Conservation (phyloP, 345 rosid genomes). For the Aurinia saxatilis region DNA sequence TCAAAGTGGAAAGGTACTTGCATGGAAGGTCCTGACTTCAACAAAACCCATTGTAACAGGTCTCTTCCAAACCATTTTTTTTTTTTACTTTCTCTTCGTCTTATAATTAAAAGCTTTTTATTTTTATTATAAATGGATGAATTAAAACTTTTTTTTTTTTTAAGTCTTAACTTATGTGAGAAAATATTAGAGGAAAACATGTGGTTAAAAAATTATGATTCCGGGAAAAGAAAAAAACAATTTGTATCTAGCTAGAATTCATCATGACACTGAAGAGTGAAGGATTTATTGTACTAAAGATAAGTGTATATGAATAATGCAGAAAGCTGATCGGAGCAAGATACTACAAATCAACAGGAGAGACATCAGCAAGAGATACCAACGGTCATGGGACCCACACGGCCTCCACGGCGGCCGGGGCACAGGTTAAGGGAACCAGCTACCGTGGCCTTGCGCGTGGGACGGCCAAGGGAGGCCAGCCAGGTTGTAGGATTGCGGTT, state of each 20-base stretch:
- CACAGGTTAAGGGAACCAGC: constrained; percentile 31
- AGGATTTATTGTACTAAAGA: neutral
- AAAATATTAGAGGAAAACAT: too few species aligned
- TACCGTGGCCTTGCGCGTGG: constrained; percentile 38
- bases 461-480: constrained; percentile 29
- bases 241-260: too few species aligned
- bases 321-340: constrained; percentile 49
- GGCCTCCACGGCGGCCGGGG: constrained; percentile 39
- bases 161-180: too few species aligned
- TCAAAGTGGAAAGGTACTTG: constrained; percentile 51
- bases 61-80: constrained; percentile 8
- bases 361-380: constrained; percentile 38
- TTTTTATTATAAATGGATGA: too few species aligned
- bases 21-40: constrained; percentile 46
- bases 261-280: neutral
- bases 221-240: too few species aligned
- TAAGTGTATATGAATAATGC: constrained; percentile 1
- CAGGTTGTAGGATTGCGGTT: constrained; percentile 35
- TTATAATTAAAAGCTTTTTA: too few species aligned
- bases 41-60: constrained; percentile 61
- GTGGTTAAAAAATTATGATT: too few species aligned
- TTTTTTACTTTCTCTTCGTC: too few species aligned
- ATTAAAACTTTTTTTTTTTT: too few species aligned
- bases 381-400: constrained; percentile 50
- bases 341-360: constrained; percentile 28